Conservation (phyloP, 108 stramenopile genomes). For the Licmophora abbreviata region DNA sequence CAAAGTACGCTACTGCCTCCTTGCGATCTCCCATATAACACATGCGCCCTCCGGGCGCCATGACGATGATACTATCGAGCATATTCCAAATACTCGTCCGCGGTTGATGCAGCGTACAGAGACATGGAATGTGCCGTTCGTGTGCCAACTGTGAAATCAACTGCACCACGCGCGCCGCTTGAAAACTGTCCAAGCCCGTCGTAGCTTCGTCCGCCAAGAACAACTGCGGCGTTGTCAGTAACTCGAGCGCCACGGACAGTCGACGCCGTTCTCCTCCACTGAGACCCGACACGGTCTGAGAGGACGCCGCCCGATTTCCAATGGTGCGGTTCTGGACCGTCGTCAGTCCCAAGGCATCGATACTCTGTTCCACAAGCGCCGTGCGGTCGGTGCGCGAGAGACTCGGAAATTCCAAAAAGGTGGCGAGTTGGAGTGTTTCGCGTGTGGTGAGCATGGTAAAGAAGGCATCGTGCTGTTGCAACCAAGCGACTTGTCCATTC, state of each 20-base stretch:
- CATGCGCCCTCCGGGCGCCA: slow-evolving; percentile 66
- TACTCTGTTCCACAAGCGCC: slow-evolving; percentile 24
- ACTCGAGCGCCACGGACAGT: slow-evolving; percentile 68
- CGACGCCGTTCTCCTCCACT: slow-evolving; percentile 81
- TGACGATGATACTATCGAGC: slow-evolving; percentile 51
- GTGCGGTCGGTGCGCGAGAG: slow-evolving; percentile 15
- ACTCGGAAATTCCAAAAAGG: slow-evolving; percentile 49
- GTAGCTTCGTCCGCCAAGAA: slow-evolving; percentile 82
- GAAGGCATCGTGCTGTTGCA: slow-evolving; percentile 74
- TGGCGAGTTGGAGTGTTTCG: slow-evolving; percentile 73
- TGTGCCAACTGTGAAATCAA: slow-evolving; percentile 38
- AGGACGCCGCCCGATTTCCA: slow-evolving; percentile 39
- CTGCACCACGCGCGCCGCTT: slow-evolving; percentile 48
- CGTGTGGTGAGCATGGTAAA: slow-evolving; percentile 73
- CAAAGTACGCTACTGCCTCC: slow-evolving; percentile 53
- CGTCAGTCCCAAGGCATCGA: slow-evolving; percentile 53
- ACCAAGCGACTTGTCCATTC: slow-evolving; percentile 62
- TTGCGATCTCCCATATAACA: slow-evolving; percentile 50
- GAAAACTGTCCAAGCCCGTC: slow-evolving; percentile 65
- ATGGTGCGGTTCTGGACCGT: slow-evolving; percentile 41
- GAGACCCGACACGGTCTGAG: slow-evolving; percentile 23
- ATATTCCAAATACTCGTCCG: slow-evolving; percentile 57
- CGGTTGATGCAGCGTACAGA: slow-evolving; percentile 70
- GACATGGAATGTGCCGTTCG: slow-evolving; percentile 53
- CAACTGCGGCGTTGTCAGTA: slow-evolving; percentile 50